Base-by-base conservation (phyloP, 2,329 filamentous ascomycete genomes). In the Clarireedia paspali region DNA sequence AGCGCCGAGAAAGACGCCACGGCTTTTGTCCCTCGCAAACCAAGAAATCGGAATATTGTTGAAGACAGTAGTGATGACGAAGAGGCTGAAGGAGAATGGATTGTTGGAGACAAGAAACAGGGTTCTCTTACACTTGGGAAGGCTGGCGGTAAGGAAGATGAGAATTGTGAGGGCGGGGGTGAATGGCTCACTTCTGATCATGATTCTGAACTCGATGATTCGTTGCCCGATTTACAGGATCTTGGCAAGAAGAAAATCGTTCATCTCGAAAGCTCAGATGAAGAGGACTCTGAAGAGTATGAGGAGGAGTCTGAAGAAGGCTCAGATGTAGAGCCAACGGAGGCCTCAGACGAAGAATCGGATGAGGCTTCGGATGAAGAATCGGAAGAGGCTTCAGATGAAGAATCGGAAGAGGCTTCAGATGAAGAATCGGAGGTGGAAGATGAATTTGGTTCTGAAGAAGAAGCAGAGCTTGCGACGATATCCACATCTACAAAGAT, bases 401-500 rank as follows among this genome's bases (percentile, higher is more conserved):
- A 57, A 14, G 60, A 56, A n/a, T 57, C 56, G 15, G 63, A 65
- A 9, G 68, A 71, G 5, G 67, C 65, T 3, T 68, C 70, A 0
- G 68, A 70, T 34, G 70, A 71, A 10, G 70, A 73, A 36, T 65
- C 67, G 30, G 68, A 70, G 23, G 67, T 66, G 42, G 67, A 69
- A 44, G 63, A 67, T 48, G 67, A 67, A 57, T 60, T 67, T 50
- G 55, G 63, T 30, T 64, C 70, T 42, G 66, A 70, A 26, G 72
- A 75, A 36, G 71, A 72, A 26, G 64, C 72, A 46, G 72, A 76
- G 52, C 74, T 76, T 27, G 74, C 77, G 24, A 74, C 75, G 27
- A 76, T 87, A 36, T 75, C 82, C 26, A 80, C 84, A 2, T 99
- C 94, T 0, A 92, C 94, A 64, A 99, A 99, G 75, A 95, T 99